Conservation (phyloP, 805 yeast species). For the Wickerhamomyces queroliae region DNA sequence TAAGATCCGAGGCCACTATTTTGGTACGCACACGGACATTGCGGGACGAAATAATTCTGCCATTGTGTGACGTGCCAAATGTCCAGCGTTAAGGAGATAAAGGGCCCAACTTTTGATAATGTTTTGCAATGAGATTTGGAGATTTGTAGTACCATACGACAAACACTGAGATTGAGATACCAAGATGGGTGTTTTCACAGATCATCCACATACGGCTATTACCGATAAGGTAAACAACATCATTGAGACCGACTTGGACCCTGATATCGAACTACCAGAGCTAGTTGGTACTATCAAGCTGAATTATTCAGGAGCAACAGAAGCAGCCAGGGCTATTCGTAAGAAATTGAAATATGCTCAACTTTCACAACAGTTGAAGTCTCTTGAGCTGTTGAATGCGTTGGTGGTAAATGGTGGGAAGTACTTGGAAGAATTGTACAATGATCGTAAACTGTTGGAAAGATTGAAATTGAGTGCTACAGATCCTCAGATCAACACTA, state of each 20-base stretch:
- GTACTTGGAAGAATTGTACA: constrained; percentile 37
- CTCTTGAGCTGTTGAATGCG: constrained; percentile 56
- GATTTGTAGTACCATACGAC: not conserved
- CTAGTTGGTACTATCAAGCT: constrained; percentile 28
- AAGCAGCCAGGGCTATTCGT: constrained; percentile 87
- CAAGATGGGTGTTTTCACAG: constrained; percentile 49
- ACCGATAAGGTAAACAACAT: constrained; percentile 58
- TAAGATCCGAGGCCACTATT: too few relatives aligned
- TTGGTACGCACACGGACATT: too few relatives aligned
- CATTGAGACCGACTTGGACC: constrained; percentile 25
- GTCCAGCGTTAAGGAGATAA: too few relatives aligned
- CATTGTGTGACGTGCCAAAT: too few relatives aligned
- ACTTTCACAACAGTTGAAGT: constrained; percentile 55
- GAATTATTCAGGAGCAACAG: constrained; percentile 41
- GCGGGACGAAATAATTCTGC: too few relatives aligned
- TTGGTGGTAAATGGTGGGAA: constrained; percentile 52
- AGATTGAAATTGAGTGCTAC: constrained; percentile 49
- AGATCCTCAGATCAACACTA: constrained; percentile 36
- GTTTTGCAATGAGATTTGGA: not conserved
- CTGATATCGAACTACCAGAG: constrained; percentile 30
- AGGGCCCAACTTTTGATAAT: not conserved
- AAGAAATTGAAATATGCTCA: constrained; percentile 87
- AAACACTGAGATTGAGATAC: constrained; percentile 26
- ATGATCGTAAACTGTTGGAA: constrained; percentile 64
- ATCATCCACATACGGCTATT: constrained; percentile 64